Percentiles rank a stretch among this genome's conserved stretches.
phyloP scores from a whole-genome alignment of 176 grass and related monocot genomes.

The Cenchrus americanus region DNA sequence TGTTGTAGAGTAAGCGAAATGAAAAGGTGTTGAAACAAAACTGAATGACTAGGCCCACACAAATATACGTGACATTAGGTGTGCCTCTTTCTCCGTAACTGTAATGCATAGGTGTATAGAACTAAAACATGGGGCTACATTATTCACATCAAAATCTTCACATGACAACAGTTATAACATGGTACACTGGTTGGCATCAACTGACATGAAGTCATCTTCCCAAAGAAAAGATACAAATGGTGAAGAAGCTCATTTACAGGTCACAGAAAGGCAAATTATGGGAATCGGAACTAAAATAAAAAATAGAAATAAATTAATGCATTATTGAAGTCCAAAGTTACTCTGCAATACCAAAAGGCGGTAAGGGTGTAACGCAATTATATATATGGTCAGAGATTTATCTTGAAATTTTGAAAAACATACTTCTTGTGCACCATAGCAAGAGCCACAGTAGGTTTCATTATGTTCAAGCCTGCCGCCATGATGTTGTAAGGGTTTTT shows the following conservation, averaged over 20 bases:
- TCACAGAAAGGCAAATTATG: not conserved
- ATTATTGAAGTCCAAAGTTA: slow-evolving; percentile 18
- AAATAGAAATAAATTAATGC: slow-evolving; percentile 1
- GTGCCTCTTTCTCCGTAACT: slow-evolving; percentile 18
- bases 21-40: slow-evolving; percentile 10
- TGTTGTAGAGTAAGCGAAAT: not conserved
- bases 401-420: slow-evolving; percentile 24
- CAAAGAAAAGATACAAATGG: not conserved
- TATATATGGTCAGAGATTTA: slow-evolving; percentile 15
- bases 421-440: slow-evolving; percentile 96
- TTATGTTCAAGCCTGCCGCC: slow-evolving; percentile 98
- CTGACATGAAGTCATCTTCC: slow-evolving; percentile 20
- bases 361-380: not conserved
- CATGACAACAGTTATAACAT: slow-evolving; percentile 17
- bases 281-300: slow-evolving; percentile 4
- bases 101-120: not conserved
- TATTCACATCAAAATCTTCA: slow-evolving; percentile 30
- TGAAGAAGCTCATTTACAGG: not conserved
- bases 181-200: slow-evolving; percentile 16
- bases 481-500: slow-evolving; percentile 91
- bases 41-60: not conserved
- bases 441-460: slow-evolving; percentile 98
- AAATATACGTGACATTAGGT: slow-evolving; percentile 15
- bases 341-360: not conserved
- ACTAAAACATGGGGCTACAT: not conserved